Percentiles rank a stretch among this genome's conserved stretches.
phyloP scores from a whole-genome alignment of 495 filamentous ascomycete genomes.

The Neurospora sp. region DNA sequence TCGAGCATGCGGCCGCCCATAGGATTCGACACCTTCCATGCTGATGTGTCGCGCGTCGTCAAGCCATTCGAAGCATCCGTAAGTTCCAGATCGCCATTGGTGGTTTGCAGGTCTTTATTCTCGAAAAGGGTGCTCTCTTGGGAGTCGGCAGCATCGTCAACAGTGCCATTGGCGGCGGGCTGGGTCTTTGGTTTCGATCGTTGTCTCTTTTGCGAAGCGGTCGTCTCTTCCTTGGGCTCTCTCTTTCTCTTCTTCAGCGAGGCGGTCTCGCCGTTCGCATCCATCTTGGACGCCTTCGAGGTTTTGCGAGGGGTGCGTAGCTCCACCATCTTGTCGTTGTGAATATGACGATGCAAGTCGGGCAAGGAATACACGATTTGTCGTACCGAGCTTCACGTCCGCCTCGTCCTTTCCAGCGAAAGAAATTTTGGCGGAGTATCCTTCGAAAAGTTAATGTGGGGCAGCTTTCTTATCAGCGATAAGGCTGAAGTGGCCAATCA shows the following conservation, averaged over 20 bases:
- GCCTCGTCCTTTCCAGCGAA: conserved; percentile 3
- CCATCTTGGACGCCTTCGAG: conserved; percentile 5
- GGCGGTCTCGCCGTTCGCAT: conserved; percentile 21
- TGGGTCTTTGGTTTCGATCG: conserved; percentile 16
- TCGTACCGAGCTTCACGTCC: background rate
- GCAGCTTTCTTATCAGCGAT: conserved; percentile 21
- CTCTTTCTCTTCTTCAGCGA: conserved; percentile 27
- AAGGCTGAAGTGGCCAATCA: conserved; percentile 16
- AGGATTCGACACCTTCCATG: conserved; percentile 51
- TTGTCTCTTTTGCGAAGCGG: conserved; percentile 15
- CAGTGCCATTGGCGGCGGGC: conserved; percentile 1
- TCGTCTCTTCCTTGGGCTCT: conserved; percentile 20
- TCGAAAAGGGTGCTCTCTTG: background rate
- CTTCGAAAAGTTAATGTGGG: conserved; percentile 24
- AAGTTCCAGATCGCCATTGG: conserved; percentile 7
- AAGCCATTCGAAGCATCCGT: conserved; percentile 2
- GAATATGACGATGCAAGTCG: background rate
- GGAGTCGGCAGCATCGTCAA: conserved; percentile 1
- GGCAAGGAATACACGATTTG: background rate
- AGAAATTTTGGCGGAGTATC: conserved; percentile 26
- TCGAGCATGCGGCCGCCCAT: conserved; percentile 61
- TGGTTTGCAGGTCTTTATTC: background rate
- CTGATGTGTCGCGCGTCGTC: conserved; percentile 2
- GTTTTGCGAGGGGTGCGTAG: background rate
- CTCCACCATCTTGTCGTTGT: background rate